Conservation (phyloP, 768 basidiomycete genomes). For the Boletus patriciae region DNA sequence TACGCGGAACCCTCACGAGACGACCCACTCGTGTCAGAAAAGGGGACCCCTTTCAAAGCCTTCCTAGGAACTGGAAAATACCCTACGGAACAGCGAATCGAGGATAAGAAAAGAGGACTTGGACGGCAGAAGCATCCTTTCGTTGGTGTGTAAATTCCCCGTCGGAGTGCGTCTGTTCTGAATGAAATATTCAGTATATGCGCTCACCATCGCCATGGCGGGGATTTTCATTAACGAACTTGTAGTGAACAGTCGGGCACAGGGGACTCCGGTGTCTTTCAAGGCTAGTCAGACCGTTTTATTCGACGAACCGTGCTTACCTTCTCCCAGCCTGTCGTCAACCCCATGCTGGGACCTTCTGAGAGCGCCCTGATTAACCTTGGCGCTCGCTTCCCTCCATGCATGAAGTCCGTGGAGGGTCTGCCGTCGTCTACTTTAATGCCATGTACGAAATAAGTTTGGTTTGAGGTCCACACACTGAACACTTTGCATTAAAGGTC, state of each 20-base stretch:
- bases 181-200: slow-evolving; percentile 50
- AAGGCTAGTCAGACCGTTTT: slow-evolving; percentile 49
- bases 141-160: slow-evolving; percentile 51
- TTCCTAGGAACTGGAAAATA: slow-evolving; percentile 52
- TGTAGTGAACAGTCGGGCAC: slow-evolving; percentile 67
- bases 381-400: slow-evolving; percentile 91
- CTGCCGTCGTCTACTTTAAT: slow-evolving; percentile 55
- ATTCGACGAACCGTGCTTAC: slow-evolving; percentile 6
- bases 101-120: slow-evolving; percentile 83
- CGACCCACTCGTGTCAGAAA: slow-evolving; percentile 35
- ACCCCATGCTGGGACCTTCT: slow-evolving; percentile 91
- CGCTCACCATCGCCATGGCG: slow-evolving; percentile 63
- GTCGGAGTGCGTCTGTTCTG: background rate
- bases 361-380: slow-evolving; percentile 79
- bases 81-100: slow-evolving; percentile 78
- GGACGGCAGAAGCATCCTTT: slow-evolving; percentile 80
- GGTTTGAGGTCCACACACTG: slow-evolving; percentile 6
- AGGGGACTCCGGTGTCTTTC: slow-evolving; percentile 84
- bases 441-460: slow-evolving; percentile 49
- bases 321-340: slow-evolving; percentile 63
- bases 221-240: slow-evolving; percentile 84
- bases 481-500: slow-evolving; percentile 43
- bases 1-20: slow-evolving; percentile 56
- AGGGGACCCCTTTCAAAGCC: slow-evolving; percentile 40
- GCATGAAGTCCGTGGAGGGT: slow-evolving; percentile 72